Conservation (phyloP, 768 basidiomycete genomes). For the Boletales sp. region DNA sequence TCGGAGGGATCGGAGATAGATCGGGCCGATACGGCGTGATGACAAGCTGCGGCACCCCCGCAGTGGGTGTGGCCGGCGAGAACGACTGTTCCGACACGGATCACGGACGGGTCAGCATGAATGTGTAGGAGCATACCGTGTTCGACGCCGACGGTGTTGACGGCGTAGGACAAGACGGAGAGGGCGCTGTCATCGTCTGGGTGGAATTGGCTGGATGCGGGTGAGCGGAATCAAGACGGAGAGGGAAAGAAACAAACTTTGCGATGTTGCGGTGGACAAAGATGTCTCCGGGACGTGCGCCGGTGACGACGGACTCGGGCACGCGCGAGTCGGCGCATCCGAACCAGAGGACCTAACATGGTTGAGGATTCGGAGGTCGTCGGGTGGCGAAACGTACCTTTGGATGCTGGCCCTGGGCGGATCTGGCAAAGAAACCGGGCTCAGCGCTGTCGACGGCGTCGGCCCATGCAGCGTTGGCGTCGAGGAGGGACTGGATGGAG, state of each 20-base stretch:
- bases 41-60: constrained; percentile 67
- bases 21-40: constrained; percentile 32
- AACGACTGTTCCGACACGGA: constrained; percentile 47
- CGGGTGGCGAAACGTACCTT: constrained; percentile 39
- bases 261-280: constrained; percentile 90
- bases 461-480: constrained; percentile 69
- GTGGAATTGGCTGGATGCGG: constrained; percentile 59
- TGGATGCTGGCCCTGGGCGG: constrained; percentile 62
- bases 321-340: constrained; percentile 88
- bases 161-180: constrained; percentile 72
- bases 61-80: constrained; percentile 83
- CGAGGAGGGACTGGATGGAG: constrained; percentile 30
- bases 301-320: constrained; percentile 75
- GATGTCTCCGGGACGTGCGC: constrained; percentile 75
- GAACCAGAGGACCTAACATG: constrained; percentile 67
- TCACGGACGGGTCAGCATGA: background rate
- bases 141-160: constrained; percentile 65
- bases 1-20: constrained; percentile 11
- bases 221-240: background rate
- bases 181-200: constrained; percentile 66
- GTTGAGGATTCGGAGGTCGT: background rate
- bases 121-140: constrained; percentile 54
- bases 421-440: constrained; percentile 60
- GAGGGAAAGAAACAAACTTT: constrained; percentile 48
- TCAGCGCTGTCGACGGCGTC: constrained; percentile 49